Evolutionary conservation across 495 filamentous ascomycete genomes (phyloP), one percentile per base, ranked within the genome.

Genomic region (Penicillium macrosclerotiorum): DNA sequence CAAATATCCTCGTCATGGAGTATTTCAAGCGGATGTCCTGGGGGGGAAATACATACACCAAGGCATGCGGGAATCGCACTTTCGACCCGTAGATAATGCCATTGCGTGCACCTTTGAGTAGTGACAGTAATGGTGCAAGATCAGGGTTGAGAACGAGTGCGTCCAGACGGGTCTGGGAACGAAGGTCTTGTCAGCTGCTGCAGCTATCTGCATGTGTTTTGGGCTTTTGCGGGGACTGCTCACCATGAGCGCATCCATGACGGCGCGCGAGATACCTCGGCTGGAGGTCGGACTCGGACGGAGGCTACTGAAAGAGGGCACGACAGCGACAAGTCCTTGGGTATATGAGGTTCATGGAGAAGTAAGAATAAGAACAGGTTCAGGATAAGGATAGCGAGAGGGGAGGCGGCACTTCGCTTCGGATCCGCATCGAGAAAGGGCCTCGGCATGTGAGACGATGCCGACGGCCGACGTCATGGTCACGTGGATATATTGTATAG

Each of bases 21-120:
- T n/a, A n/a, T n/a, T n/a, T n/a, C n/a, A n/a, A n/a, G n/a, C n/a
- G n/a, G n/a, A n/a, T n/a, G n/a, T n/a, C n/a, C n/a, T n/a, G n/a
- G n/a, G n/a, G n/a, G n/a, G n/a, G n/a, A n/a, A n/a, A n/a, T n/a
- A 68, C 69, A 29, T 81, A 90, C 85, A 98, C 93, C 47, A 98
- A 79, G 40, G 93, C 93, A 72, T 98, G 93, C 56, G 93, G 93
- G 75, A 97, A 96, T 52, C 93, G 90, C 65, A 99, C 89, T 80
- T 97, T 99, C 55, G 90, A 83, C 20, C 93, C 93, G 72, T 97
- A 99, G 47, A 96, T 89, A 51, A 90, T 82, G 65, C 93, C 93
- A 85, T 97, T 99, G 66, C 93, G 90, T 37, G 90, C 82, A 49
- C 79, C 88, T 74, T 99, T 99, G 58, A 92, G 47, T 52, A 99